Percentiles rank a stretch among this genome's conserved stretches.
These are phyloP conservation scores for Panaeolus papilionaceus DNA, from an alignment of 768 basidiomycete species.

Conservation along the genomic window DNA sequence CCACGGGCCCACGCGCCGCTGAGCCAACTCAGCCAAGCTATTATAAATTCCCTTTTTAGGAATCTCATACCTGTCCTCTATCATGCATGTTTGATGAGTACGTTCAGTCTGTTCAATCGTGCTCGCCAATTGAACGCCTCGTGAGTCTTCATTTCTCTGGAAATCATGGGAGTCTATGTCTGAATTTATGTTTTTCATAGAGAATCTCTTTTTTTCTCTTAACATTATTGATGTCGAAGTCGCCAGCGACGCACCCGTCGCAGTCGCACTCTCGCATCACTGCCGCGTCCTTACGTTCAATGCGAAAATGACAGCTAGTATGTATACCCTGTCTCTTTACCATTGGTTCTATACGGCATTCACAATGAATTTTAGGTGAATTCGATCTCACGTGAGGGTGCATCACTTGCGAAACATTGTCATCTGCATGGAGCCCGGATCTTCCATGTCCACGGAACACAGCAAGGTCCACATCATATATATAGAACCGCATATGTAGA, in stretches of 20 bases:
- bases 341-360: background rate
- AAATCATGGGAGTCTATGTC: background rate
- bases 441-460: slow-evolving; percentile 11
- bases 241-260: background rate
- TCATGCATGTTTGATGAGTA: background rate
- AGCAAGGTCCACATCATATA: background rate
- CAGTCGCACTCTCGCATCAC: slow-evolving; percentile 5
- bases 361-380: background rate
- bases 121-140: background rate
- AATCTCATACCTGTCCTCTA: background rate
- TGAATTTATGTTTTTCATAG: background rate
- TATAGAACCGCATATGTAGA: background rate
- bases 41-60: background rate
- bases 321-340: background rate
- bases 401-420: slow-evolving; percentile 11
- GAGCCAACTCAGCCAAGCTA: slow-evolving; percentile 13
- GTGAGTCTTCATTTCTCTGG: background rate
- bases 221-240: background rate
- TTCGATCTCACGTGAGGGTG: slow-evolving; percentile 9
- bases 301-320: background rate
- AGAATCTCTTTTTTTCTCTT: background rate
- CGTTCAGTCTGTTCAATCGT: background rate
- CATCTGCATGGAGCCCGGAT: slow-evolving; percentile 13
- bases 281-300: background rate
- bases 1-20: background rate